These are phyloP conservation scores for Solanum appendiculatum DNA, from an alignment of 257 asterid species.

Conservation along the genomic window DNA sequence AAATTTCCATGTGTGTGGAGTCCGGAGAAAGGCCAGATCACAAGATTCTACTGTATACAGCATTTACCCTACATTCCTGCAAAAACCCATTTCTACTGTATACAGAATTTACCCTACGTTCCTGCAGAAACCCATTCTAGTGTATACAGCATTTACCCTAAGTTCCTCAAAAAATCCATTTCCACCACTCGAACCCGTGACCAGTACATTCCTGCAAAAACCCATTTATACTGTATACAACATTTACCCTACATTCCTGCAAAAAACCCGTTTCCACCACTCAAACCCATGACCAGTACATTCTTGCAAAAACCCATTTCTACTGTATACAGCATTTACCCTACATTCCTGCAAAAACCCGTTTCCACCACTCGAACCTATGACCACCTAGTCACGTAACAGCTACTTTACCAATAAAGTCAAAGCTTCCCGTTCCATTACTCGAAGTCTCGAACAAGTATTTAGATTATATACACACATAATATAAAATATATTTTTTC, in stretches of 20 bases:
- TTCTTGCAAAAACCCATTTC: neutral
- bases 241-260: neutral
- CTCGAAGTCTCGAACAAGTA: neutral
- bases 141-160: neutral
- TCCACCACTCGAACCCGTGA: neutral
- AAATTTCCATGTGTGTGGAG: neutral
- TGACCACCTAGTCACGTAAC: neutral
- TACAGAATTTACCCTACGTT: neutral
- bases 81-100: neutral
- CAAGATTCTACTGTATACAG: neutral
- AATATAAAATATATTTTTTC: neutral
- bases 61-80: neutral
- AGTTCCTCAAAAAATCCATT: neutral
- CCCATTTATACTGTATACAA: neutral
- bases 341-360: neutral
- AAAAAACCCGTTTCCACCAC: neutral
- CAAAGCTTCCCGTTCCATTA: neutral
- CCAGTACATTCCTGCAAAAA: neutral
- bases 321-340: neutral
- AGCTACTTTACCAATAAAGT: neutral
- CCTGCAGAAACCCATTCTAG: neutral
- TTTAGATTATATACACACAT: neutral
- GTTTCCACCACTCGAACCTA: neutral
- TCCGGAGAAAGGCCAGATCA: neutral
- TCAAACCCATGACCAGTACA: neutral